Evolutionary conservation across 208 protist genomes (phyloP).

Genomic region (Acanthamoeba divionensis): DNA sequence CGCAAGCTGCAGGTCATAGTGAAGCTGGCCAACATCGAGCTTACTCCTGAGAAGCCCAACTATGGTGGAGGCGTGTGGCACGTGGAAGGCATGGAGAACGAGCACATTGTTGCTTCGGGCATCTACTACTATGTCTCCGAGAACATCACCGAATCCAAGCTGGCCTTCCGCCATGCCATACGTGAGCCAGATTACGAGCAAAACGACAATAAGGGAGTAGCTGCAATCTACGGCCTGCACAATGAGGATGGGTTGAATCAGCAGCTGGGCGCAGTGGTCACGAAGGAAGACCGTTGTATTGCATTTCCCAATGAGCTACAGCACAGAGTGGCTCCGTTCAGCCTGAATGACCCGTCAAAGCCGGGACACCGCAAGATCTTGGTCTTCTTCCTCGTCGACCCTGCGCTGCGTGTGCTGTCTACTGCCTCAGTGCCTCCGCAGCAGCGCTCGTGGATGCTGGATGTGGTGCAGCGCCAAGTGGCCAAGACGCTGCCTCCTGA

Average conservation of each 20-base stretch:
- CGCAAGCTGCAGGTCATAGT: constrained; percentile 68
- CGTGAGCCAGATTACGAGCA: constrained; percentile 62
- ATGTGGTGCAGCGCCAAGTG: not conserved
- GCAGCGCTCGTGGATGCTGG: constrained; percentile 17
- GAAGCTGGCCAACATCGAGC: constrained; percentile 66
- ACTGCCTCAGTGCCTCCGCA: constrained; percentile 50
- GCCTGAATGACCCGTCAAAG: not conserved
- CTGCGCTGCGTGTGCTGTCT: constrained; percentile 35
- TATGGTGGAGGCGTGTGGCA: constrained; percentile 66
- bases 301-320: constrained; percentile 65
- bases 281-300: constrained; percentile 59
- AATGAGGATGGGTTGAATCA: constrained; percentile 57
- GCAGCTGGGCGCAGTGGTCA: constrained; percentile 43
- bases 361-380: constrained; percentile 61
- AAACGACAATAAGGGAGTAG: constrained; percentile 40
- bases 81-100: constrained; percentile 71
- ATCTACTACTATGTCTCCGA: constrained; percentile 69
- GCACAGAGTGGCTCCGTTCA: constrained; percentile 55
- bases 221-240: constrained; percentile 45
- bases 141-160: constrained; percentile 39
- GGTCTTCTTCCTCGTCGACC: constrained; percentile 67
- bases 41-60: constrained; percentile 19
- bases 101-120: constrained; percentile 65
- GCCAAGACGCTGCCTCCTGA: not conserved
- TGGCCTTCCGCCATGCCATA: constrained; percentile 60